These are phyloP conservation scores for Zizania latifolia DNA, from an alignment of 176 grass and related monocot species.

Conservation along the genomic window DNA sequence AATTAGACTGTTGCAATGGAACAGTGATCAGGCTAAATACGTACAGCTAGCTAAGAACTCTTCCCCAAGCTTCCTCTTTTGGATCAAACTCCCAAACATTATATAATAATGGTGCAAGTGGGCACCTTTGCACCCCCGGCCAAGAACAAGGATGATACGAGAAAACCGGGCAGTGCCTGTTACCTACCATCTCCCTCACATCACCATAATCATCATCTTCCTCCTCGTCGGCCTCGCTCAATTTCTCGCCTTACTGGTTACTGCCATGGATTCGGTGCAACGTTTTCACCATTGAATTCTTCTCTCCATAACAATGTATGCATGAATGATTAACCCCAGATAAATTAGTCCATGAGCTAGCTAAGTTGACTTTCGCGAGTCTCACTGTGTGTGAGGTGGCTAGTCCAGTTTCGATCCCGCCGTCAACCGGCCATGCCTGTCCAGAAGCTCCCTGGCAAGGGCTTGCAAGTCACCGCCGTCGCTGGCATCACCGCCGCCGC, in stretches of 20 bases:
- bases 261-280: background rate
- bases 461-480: conserved; percentile 45
- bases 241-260: background rate
- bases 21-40: background rate
- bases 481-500: background rate
- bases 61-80: conserved; percentile 1
- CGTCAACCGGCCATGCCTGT: conserved; percentile 14
- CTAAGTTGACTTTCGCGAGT: background rate
- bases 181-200: conserved; percentile 30
- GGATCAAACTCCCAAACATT: conserved; percentile 10
- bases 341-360: conserved; percentile 27
- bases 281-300: background rate
- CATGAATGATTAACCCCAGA: conserved; percentile 9
- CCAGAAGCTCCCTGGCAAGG: conserved; percentile 50
- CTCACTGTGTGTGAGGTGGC: conserved; percentile 1
- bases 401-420: conserved; percentile 2
- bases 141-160: conserved; percentile 26
- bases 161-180: conserved; percentile 43
- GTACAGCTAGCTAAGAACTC: conserved; percentile 20
- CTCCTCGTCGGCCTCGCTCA: background rate
- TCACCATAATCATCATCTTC: background rate
- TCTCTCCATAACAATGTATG: background rate
- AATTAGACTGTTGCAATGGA: background rate
- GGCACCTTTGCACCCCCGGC: background rate
- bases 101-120: conserved; percentile 25